Conservation (phyloP, 768 basidiomycete genomes). For the Zangia roseola region DNA sequence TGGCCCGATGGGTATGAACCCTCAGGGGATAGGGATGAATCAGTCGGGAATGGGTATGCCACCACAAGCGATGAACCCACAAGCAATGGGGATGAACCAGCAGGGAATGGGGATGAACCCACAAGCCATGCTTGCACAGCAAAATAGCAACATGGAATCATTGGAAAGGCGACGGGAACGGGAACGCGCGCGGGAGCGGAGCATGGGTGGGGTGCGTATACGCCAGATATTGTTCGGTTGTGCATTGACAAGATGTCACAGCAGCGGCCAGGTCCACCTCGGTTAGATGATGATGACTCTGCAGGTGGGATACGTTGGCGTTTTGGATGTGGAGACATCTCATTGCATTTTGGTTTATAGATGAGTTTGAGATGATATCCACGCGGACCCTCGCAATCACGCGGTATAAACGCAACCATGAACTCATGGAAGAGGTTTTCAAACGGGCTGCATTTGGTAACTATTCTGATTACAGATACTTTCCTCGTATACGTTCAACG, state of each 20-base stretch:
- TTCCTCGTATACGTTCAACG: not conserved
- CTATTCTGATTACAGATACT: not conserved
- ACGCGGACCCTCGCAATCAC: conserved; percentile 68
- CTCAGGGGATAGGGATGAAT: conserved; percentile 25
- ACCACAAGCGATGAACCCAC: conserved; percentile 27
- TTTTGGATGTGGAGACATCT: not conserved
- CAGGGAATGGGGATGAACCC: conserved; percentile 31
- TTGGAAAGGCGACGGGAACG: conserved; percentile 63
- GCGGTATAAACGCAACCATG: conserved; percentile 78
- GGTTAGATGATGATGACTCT: conserved; percentile 60
- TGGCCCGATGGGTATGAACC: conserved; percentile 25
- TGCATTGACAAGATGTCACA: conserved; percentile 3
- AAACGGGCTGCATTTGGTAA: conserved; percentile 64
- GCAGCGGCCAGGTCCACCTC: conserved; percentile 34
- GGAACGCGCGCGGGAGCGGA: conserved; percentile 51
- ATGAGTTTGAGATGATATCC: conserved; percentile 70
- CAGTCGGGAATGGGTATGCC: conserved; percentile 24
- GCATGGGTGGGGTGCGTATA: conserved; percentile 39
- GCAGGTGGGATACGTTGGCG: conserved; percentile 42
- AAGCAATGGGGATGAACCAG: conserved; percentile 20
- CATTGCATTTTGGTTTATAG: conserved; percentile 23
- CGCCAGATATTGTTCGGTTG: not conserved
- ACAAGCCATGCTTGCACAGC: conserved; percentile 71
- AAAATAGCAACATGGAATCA: conserved; percentile 69
- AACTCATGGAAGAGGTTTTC: conserved; percentile 83